Base-by-base conservation (phyloP, 495 filamentous ascomycete genomes). In the Aspergillus hancockii region DNA sequence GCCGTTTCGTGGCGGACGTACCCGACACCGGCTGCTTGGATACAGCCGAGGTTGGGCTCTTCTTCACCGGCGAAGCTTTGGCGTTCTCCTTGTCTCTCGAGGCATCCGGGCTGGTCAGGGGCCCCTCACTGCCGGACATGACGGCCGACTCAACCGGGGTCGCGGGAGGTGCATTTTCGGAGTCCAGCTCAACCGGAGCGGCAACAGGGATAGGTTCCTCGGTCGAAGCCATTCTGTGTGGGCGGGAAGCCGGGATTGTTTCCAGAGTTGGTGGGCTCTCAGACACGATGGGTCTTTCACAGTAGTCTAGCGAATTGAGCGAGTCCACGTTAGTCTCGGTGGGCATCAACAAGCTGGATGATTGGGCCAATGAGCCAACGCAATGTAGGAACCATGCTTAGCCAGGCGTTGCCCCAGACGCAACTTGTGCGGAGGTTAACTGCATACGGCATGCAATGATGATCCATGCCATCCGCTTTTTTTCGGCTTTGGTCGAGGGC, bases 71-170 rank as follows among this genome's bases (percentile, higher is more conserved):
- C 34, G 72, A 75, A 3, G 61, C 55, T 46, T 68, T 70, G 30
- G 58, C 58, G 21, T 73, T 78, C 46, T 77, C 75, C 64, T 71
- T 71, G 36, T 70, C 65, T 57, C 73, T 77, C 41, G 69, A 68
- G n/a, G 59, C 66, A 57, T 79, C 75, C 5, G 77, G 77, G 59
- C 75, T 79, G 8, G 72, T 71, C 59, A 59, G 40, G 22, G 67
- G 58, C 19, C 75, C 77, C 49, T 80, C 76, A 32, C 68, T 65
- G 19, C 71, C 74, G n/a, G 77, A 78, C 22, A 75, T 50, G 23
- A 73, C 21, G 13, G 67, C 67, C 19, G 73, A 70, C 25, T 78
- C 75, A 23, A 77, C 69, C 7, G 75, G 75, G 40, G 77, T 79
- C 18, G 72, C 72, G 8, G 77, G 75, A 23, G 75, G 68, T 22